Base-by-base conservation (phyloP, 2,329 filamentous ascomycete genomes). In the Fusarium globosum region DNA sequence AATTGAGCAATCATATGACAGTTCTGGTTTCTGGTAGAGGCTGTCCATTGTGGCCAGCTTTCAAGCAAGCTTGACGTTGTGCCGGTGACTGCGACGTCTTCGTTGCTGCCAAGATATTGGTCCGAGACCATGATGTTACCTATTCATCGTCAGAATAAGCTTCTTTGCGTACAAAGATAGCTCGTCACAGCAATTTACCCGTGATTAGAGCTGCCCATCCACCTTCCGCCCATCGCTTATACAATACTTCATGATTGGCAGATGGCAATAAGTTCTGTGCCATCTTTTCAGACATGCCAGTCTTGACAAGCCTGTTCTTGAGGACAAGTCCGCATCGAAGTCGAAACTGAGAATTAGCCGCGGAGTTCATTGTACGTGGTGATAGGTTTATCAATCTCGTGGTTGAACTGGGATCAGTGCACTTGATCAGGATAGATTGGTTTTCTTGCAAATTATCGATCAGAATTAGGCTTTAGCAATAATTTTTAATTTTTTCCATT, bases 391-490 rank as follows among this genome's bases (percentile, higher is more conserved):
- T n/a, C n/a, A n/a, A n/a, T n/a, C n/a, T n/a, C n/a, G n/a, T n/a
- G n/a, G n/a, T n/a, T n/a, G n/a, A n/a, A n/a, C n/a, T n/a, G n/a
- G n/a, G n/a, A n/a, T n/a, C n/a, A n/a, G n/a, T n/a, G n/a, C n/a
- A n/a, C n/a, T n/a, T n/a, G n/a, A n/a, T n/a, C 13, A 14, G 33
- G 33, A 33, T 33, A 6, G 12, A 6, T 1, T 33, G 33, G 33
- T 8, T n/a, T 41, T 41, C 7, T 41, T 9, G 7, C 15, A 4
- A n/a, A 15, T 4, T n/a, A 13, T 42, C 13, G 2, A 8, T 14
- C 4, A 10, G 12, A 26, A 0, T 4, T 1, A 2, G 15, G 10
- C 6, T 23, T 0, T 7, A 18, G 15, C 5, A 16, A 18, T 10
- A 8, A 18, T 8, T 18, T 23, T 4, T 7, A 11, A 30, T 12